Evolutionary conservation across 192 early-diverging fungal species (phyloP).

Genomic region (Linnemannia schmuckeri): DNA sequence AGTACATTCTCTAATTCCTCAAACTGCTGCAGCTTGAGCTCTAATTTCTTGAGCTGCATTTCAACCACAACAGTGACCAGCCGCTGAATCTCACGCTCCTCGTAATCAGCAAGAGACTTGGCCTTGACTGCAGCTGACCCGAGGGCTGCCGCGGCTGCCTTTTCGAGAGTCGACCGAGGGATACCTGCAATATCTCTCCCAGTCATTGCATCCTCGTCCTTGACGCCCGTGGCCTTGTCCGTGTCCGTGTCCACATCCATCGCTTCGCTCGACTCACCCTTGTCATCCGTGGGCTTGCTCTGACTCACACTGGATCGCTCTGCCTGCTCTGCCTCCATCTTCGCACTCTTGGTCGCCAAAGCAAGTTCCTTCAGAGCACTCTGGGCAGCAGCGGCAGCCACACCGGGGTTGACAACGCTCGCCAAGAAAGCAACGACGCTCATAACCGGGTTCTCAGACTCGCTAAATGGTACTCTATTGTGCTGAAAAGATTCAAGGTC

Average conservation of each 20-base stretch:
- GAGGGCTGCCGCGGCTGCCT: constrained; percentile 88
- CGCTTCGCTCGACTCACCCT: constrained; percentile 9
- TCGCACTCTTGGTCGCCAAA: constrained; percentile 34
- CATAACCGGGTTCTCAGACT: constrained; percentile 93
- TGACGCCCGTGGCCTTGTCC: background rate
- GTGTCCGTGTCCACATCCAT: constrained; percentile 54
- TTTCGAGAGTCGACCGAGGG: constrained; percentile 73
- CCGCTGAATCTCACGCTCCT: constrained; percentile 89
- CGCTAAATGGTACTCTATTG: constrained; percentile 79
- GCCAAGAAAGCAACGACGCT: constrained; percentile 91
- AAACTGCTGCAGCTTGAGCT: constrained; percentile 95
- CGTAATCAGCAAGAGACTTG: constrained; percentile 80
- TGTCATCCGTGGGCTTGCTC: background rate
- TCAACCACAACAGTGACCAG: constrained; percentile 88
- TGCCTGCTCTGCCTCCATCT: constrained; percentile 24
- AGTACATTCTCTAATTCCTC: constrained; percentile 90
- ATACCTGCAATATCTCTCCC: constrained; percentile 32
- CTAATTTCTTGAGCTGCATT: constrained; percentile 89
- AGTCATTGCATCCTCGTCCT: background rate
- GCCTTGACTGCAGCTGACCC: constrained; percentile 95
- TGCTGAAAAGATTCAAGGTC: constrained; percentile 77
- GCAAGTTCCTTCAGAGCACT: constrained; percentile 82
- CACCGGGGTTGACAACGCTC: constrained; percentile 86
- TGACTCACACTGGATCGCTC: background rate
- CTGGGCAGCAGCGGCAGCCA: constrained; percentile 90